Conservation (phyloP, 805 yeast genomes). For the Metschnikowia anglica region DNA sequence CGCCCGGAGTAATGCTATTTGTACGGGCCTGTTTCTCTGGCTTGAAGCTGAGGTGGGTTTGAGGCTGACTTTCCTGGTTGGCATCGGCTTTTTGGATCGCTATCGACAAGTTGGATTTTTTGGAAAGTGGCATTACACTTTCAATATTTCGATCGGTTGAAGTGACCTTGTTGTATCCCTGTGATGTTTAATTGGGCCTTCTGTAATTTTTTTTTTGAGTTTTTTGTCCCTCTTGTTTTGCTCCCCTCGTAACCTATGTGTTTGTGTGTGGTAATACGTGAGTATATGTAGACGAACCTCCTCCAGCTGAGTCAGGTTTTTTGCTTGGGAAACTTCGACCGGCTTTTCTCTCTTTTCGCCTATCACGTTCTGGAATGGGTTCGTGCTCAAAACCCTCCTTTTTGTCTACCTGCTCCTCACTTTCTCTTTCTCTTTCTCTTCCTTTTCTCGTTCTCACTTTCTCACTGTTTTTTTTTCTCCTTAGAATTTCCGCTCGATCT, state of each 20-base stretch:
- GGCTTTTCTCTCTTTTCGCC: background rate
- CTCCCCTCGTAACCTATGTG: background rate
- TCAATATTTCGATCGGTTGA: background rate
- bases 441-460: background rate
- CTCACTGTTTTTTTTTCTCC: background rate
- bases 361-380: background rate
- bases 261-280: conserved; percentile 3
- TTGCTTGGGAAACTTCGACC: background rate
- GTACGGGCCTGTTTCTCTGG: conserved; percentile 2
- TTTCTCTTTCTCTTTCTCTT: background rate
- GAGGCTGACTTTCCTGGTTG: conserved; percentile 21
- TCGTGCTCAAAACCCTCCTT: too few species aligned
- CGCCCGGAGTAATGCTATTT: conserved; percentile 13
- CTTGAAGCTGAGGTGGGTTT: conserved; percentile 14
- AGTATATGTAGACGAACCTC: background rate
- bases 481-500: too few species aligned
- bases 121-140: conserved; percentile 24
- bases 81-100: conserved; percentile 46
- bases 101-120: conserved; percentile 42
- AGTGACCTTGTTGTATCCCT: too few species aligned
- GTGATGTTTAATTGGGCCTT: too few species aligned
- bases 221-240: background rate
- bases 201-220: background rate
- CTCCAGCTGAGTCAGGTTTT: background rate
- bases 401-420: background rate